A percentile compares a stretch with the other conserved stretches of the same genome.
Evolutionary conservation across 768 basidiomycete species (phyloP).

Genomic region (Podaxis sp.): DNA sequence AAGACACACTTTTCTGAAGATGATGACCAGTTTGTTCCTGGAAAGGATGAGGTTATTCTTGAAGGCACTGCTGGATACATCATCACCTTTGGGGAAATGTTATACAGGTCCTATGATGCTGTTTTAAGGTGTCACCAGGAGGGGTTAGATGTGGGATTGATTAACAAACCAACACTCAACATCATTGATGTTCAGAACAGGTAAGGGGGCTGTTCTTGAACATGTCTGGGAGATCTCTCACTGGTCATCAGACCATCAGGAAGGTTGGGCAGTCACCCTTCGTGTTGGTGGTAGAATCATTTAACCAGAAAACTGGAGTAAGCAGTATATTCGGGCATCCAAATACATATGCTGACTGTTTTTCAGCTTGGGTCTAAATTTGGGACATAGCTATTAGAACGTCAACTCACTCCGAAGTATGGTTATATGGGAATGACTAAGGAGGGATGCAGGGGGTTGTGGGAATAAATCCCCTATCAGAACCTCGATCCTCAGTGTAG

Average conservation of each 20-base stretch:
- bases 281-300: slow-evolving; percentile 82
- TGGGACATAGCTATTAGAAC: slow-evolving; percentile 86
- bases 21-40: slow-evolving; percentile 77
- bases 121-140: slow-evolving; percentile 70
- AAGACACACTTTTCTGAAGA: slow-evolving; percentile 62
- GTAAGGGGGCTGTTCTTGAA: slow-evolving; percentile 30
- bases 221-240: background rate
- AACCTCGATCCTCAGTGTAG: slow-evolving; percentile 79
- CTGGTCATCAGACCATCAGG: slow-evolving; percentile 46
- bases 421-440: slow-evolving; percentile 79
- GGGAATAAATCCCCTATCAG: slow-evolving; percentile 84
- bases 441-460: slow-evolving; percentile 69
- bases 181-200: slow-evolving; percentile 82
- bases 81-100: slow-evolving; percentile 84
- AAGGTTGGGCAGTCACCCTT: slow-evolving; percentile 76
- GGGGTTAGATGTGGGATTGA: slow-evolving; percentile 78
- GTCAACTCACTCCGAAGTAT: slow-evolving; percentile 76
- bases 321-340: slow-evolving; percentile 16
- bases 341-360: background rate
- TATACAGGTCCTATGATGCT: slow-evolving; percentile 82
- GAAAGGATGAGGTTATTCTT: slow-evolving; percentile 79
- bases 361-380: slow-evolving; percentile 73
- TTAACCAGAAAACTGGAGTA: slow-evolving; percentile 89
- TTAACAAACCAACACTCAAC: slow-evolving; percentile 86
- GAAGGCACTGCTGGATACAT: slow-evolving; percentile 83